Evolutionary conservation across 768 basidiomycete species (phyloP).

Genomic region (Xerocomellus amylosporus): DNA sequence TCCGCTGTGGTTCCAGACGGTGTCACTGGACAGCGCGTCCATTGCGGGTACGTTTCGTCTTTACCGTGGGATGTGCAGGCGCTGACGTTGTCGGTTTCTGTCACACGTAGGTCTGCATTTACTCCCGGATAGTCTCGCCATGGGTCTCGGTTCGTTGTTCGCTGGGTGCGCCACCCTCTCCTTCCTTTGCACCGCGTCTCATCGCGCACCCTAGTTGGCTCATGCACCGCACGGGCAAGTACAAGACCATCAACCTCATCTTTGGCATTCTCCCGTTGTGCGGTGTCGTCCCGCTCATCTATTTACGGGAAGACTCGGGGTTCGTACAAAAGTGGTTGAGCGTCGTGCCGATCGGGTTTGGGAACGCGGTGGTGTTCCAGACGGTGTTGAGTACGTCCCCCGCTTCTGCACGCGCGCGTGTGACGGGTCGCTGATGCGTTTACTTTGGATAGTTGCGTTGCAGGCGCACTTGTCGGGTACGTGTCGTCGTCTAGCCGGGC

Average conservation of each 20-base stretch:
- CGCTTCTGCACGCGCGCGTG: too few relatives aligned
- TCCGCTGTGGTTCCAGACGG: slow-evolving; percentile 83
- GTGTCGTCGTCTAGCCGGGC: neutral
- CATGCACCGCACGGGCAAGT: slow-evolving; percentile 52
- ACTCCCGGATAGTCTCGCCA: slow-evolving; percentile 48
- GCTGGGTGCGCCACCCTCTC: slow-evolving; percentile 36
- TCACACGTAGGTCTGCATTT: slow-evolving; percentile 41
- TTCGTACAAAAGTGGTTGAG: slow-evolving; percentile 22
- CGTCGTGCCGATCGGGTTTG: slow-evolving; percentile 18
- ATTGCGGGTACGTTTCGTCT: slow-evolving; percentile 46
- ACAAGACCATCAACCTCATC: slow-evolving; percentile 44
- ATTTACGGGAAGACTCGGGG: slow-evolving; percentile 23
- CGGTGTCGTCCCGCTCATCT: slow-evolving; percentile 38
- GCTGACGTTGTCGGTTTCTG: neutral
- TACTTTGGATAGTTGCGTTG: slow-evolving; percentile 8
- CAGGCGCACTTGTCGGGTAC: slow-evolving; percentile 11
- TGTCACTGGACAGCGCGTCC: slow-evolving; percentile 63
- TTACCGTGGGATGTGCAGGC: too few relatives aligned
- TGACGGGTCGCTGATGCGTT: neutral
- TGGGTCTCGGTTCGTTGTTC: slow-evolving; percentile 50
- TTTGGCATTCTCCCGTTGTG: slow-evolving; percentile 51
- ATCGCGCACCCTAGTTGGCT: slow-evolving; percentile 33
- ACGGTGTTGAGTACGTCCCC: slow-evolving; percentile 12
- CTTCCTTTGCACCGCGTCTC: neutral
- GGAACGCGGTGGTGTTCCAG: slow-evolving; percentile 15